Evolutionary conservation across 2,329 filamentous ascomycete species (phyloP), one percentile per base, ranked within the genome.

Genomic region (Beauveria pseudobassiana): DNA sequence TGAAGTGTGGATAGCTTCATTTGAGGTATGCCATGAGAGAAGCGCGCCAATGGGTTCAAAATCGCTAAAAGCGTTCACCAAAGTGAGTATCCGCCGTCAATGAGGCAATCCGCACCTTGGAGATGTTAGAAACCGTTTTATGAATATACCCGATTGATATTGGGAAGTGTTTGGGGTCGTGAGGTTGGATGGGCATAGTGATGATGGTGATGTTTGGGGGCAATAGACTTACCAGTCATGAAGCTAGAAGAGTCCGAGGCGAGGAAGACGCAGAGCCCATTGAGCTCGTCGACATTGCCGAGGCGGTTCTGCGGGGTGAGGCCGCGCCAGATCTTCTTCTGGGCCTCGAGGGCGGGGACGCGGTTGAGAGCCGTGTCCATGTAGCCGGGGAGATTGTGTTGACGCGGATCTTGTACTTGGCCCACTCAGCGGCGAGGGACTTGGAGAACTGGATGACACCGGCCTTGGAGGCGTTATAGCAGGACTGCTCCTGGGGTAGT

Each of bases 311-410:
- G 87, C 10, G 89, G 89, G 8, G 89, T 92, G 64, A 89, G 73
- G 43, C 82, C 83, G 68, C 84, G 85, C 89, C 89, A 92, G 74
- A 91, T 89, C 76, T 87, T 87, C 85, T 91, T 91, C 80, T 91
- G 87, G 53, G 87, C 88, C 65, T 92, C 88, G 22, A 92, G 85
- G 45, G 87, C 87, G 24, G 88, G 88, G 8, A 90, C 88, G 63
- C 87, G 86, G 83, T 91, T 93, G 65, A 91, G 80, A 5, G 87
- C 88, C 5, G 90, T 95, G 78, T 93, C 89, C 87, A 93, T 93
- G 79, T 93, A 93, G 34, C 90, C 90, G 22, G 90, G 7, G 87
- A 90, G 76, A 93, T 91, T 75, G 85, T 88, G 82, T 95, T 95
- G 70, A 93, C 89, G 43, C 90, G 87, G 71, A 93, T 91, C 68